Evolutionary conservation across 2,329 filamentous ascomycete species (phyloP), one percentile per base, ranked within the genome.

Genomic region (Claviceps spartinae): DNA sequence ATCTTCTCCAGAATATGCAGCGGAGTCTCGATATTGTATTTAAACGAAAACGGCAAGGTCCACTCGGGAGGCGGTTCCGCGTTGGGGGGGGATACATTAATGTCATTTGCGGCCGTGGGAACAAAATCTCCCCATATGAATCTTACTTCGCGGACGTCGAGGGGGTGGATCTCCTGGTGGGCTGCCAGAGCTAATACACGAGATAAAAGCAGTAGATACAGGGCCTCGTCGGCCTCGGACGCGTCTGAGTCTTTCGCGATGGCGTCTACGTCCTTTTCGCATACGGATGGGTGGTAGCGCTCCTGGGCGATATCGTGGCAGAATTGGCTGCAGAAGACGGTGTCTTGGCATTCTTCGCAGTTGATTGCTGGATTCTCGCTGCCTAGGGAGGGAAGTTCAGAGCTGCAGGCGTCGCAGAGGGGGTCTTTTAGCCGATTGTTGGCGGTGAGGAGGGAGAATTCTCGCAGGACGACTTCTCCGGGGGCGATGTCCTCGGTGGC

Each of bases 351-450:
- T 38, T 81, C 77, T 4, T 73, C 69, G 57, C 82, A 85, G 57
- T 67, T 73, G 40, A 82, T 72, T 16, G 76, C 51, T 62, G 67
- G 48, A 62, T 71, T 60, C 8, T 76, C 66, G 48, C 66, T 65
- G 30, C 69, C 70, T 26, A 86, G 69, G 0, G 76, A 74, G 0
- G 86, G 86, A 5, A 94, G 75, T 24, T 81, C 79, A 7, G 78
- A 75, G 60, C 88, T 88, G 66, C 91, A 97, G 14, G 89, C 89
- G 66, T 97, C 91, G 67, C 91, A 97, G 34, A 91, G 77, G 4
- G 85, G 76, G 56, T 95, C 89, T 63, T 94, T 88, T 13, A 93
- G 77, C 34, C 88, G 82, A 63, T 93, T 93, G 59, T 91, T 93
- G 46, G 88, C 90, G 2, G 90, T 95, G 42, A 98, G 72, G 7